These are phyloP conservation scores for Ustilago trichophora DNA, from an alignment of 1,284 basidiomycete genomes.

Conservation along the genomic window DNA sequence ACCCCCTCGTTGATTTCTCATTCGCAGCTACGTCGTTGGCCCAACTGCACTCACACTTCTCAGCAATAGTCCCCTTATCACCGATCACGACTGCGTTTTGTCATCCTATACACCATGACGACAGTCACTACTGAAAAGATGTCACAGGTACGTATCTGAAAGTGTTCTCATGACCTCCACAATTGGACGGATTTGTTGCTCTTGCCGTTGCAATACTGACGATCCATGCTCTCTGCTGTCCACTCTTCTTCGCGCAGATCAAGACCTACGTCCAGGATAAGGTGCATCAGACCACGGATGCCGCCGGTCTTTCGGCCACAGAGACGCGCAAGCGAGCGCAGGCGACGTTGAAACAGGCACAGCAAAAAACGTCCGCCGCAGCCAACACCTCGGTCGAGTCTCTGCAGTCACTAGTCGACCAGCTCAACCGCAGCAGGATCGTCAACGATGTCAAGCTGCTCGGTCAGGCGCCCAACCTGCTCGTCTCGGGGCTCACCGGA, in stretches of 20 bases:
- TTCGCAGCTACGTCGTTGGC: too few species aligned
- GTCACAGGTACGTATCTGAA: conserved; percentile 26
- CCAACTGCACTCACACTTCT: too few species aligned
- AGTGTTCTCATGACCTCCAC: too few species aligned
- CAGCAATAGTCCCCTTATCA: too few species aligned
- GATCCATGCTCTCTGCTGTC: neutral
- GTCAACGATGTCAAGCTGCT: conserved; percentile 40
- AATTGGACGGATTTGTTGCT: neutral
- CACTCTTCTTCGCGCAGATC: conserved; percentile 3
- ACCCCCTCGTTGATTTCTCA: neutral
- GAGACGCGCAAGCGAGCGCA: conserved; percentile 20
- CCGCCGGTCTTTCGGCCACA: conserved; percentile 25
- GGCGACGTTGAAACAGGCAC: conserved; percentile 13
- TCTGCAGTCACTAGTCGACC: conserved; percentile 20
- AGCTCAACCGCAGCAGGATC: conserved; percentile 29
- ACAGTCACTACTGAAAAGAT: conserved; percentile 24
- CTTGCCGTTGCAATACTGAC: neutral
- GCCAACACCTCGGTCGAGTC: conserved; percentile 12
- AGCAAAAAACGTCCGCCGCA: conserved; percentile 5
- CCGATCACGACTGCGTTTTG: too few species aligned
- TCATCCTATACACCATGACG: too few species aligned
- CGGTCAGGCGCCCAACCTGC: conserved; percentile 29
- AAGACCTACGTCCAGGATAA: conserved; percentile 32
- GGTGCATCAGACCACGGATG: conserved; percentile 26
- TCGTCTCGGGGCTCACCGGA: conserved; percentile 19